phyloP scores from a whole-genome alignment of 2,329 filamentous ascomycete species.

The Hansfordia pulvinata region DNA sequence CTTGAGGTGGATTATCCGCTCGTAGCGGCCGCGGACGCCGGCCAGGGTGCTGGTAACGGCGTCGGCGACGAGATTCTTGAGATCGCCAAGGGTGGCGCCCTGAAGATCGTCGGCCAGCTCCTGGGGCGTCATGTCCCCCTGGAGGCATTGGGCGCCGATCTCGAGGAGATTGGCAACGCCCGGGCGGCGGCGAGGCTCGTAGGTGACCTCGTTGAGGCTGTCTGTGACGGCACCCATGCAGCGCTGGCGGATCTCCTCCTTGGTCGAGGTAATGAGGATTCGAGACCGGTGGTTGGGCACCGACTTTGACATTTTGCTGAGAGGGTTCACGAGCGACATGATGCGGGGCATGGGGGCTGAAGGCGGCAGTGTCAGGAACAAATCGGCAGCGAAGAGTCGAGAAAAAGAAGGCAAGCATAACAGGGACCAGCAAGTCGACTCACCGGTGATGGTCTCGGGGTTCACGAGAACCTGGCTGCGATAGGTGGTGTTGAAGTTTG shows the following conservation, averaged over 20 bases:
- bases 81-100: conserved; percentile 32
- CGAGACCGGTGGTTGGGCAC: conserved; percentile 56
- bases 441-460: conserved; percentile 63
- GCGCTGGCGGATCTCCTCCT: conserved; percentile 52
- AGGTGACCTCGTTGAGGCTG: conserved; percentile 49
- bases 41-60: conserved; percentile 37
- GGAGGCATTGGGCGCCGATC: conserved; percentile 59
- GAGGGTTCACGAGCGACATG: conserved; percentile 75
- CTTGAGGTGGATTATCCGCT: conserved; percentile 25
- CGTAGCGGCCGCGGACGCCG: conserved; percentile 34
- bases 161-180: conserved; percentile 82
- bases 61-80: conserved; percentile 53
- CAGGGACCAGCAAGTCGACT: conserved; percentile 6
- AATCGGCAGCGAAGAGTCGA: not conserved
- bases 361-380: conserved; percentile 1
- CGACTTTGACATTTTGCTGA: conserved; percentile 91
- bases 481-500: conserved; percentile 72
- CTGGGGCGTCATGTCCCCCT: conserved; percentile 16
- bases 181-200: conserved; percentile 55
- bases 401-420: not conserved
- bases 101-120: conserved; percentile 18
- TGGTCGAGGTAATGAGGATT: conserved; percentile 67
- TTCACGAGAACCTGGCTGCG: conserved; percentile 43
- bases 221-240: conserved; percentile 69
- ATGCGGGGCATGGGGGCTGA: conserved; percentile 67